Conservation (phyloP, 202 grass and related monocot genomes). For the Hordeum pubiflorum region DNA sequence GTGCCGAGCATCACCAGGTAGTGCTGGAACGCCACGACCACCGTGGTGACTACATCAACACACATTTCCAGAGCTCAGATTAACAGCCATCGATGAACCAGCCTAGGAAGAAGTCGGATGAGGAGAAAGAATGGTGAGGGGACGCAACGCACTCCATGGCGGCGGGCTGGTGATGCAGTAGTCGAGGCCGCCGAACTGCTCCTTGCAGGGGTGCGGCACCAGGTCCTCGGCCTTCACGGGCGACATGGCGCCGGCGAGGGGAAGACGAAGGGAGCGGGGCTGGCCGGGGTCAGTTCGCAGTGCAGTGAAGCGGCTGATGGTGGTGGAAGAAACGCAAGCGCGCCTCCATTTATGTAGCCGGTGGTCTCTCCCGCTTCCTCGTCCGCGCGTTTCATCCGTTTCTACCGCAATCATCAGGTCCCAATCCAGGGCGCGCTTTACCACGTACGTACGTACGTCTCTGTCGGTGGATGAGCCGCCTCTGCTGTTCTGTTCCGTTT, state of each 20-base stretch:
- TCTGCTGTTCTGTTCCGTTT: too few relatives aligned
- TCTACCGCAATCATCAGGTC: background rate
- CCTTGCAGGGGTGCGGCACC: constrained; percentile 38
- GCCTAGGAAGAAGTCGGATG: too few relatives aligned
- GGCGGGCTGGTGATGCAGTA: constrained; percentile 94
- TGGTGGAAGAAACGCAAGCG: background rate
- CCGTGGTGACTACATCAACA: constrained; percentile 39
- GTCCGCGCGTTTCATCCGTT: constrained; percentile 12
- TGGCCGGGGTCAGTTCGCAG: background rate
- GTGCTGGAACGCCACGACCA: constrained; percentile 80
- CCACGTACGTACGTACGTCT: background rate
- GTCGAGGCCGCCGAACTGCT: constrained; percentile 68
- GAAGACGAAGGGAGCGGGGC: background rate
- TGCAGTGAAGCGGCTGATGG: constrained; percentile 3
- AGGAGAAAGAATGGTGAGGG: background rate
- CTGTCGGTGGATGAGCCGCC: background rate
- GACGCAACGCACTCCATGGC: constrained; percentile 73
- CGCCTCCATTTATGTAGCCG: constrained; percentile 29
- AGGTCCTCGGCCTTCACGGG: constrained; percentile 62
- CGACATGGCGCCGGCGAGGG: constrained; percentile 15
- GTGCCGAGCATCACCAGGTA: constrained; percentile 95
- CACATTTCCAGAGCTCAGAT: background rate
- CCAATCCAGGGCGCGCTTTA: background rate
- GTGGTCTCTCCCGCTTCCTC: background rate
- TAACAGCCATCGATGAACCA: too few relatives aligned